These are phyloP conservation scores for Hymenoscyphus linearis DNA, from an alignment of 2,329 filamentous ascomycete species.

Conservation along the genomic window DNA sequence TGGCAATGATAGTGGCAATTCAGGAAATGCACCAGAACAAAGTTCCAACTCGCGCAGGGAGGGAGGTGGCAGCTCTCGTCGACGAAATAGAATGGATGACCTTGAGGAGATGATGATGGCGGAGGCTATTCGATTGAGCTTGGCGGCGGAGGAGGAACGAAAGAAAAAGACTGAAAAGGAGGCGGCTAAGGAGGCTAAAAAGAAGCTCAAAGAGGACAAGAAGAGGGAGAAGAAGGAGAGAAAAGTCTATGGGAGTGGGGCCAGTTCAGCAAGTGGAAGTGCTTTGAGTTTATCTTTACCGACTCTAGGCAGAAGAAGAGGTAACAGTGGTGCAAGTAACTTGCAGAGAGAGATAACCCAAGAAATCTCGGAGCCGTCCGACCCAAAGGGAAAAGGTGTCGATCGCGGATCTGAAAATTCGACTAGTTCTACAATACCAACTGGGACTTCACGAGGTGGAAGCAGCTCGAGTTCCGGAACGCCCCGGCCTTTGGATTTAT, in stretches of 20 bases:
- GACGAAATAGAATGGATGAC: constrained; percentile 68
- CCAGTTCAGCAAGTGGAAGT: constrained; percentile 55
- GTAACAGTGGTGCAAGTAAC: constrained; percentile 56
- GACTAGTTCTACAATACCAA: constrained; percentile 16
- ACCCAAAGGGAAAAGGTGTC: constrained; percentile 63
- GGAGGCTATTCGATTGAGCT: constrained; percentile 84
- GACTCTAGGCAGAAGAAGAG: constrained; percentile 46
- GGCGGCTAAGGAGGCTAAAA: constrained; percentile 75
- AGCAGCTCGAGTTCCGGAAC: constrained; percentile 19
- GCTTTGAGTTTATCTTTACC: constrained; percentile 54
- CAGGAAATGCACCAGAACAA: constrained; percentile 29
- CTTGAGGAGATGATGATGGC: constrained; percentile 98
- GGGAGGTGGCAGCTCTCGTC: constrained; percentile 21
- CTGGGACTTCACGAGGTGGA: constrained; percentile 17
- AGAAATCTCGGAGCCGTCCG: constrained; percentile 35
- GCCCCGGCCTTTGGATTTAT: constrained; percentile 22
- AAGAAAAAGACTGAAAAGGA: constrained; percentile 80
- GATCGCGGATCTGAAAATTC: constrained; percentile 42
- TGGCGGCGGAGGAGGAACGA: constrained; percentile 93
- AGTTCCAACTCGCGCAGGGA: constrained; percentile 27
- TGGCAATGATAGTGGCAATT: constrained; percentile 13
- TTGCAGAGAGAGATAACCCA: constrained; percentile 51
- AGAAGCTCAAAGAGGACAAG: constrained; percentile 76
- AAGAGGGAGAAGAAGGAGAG: constrained; percentile 55
- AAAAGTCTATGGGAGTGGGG: constrained; percentile 46